Base-by-base conservation (phyloP, 108 stramenopile species). In the Fistulifera solaris region DNA sequence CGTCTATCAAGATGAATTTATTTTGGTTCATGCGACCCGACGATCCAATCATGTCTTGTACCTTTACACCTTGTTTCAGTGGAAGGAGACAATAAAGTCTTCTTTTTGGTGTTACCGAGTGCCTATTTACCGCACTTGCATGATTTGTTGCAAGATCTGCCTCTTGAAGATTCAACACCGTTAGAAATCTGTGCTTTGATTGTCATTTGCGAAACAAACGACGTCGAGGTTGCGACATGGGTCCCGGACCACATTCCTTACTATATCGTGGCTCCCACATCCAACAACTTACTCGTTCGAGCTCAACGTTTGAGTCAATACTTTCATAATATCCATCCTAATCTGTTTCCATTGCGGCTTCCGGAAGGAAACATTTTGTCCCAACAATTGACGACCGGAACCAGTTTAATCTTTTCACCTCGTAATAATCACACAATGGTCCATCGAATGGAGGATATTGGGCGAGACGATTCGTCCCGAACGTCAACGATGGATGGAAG, bases 1-100 rank as follows among this genome's bases (percentile, higher is more conserved):
- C 28, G 76, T 89, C 11, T 83, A 89, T 51, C 27, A 65, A 22
- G 83, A 85, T 65, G 65, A 68, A 16, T 80, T 62, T 24, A 23
- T 85, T 41, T 10, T 48, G 3, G 77, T 73, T 21, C 69, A 73
- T 58, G 77, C 61, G 10, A 48, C 27, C 16, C 39, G 25, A 27
- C 3, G 31, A 35, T 35, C 31, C 6, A 8, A 8, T 6, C 3
- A 35, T 6, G 31, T 35, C 21, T 49, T 46, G 2, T 35, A 40
- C 18, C 16, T 16, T 4, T 21, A 38, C 31, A 54, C 24, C 2
- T 7, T 39, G 24, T 12, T 54, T 46, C 18, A 45, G 4, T 8
- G 3, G 44, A 8, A 3, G 21, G 11, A 6, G 7, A 6, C 7
- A 45, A 45, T 8, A 3, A 45, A 45, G 21, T 21, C 31, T 8